Evolutionary conservation across 352 stramenopile species (phyloP), one percentile per base, ranked within the genome.

Genomic region (Phytophthora cryptogea): DNA sequence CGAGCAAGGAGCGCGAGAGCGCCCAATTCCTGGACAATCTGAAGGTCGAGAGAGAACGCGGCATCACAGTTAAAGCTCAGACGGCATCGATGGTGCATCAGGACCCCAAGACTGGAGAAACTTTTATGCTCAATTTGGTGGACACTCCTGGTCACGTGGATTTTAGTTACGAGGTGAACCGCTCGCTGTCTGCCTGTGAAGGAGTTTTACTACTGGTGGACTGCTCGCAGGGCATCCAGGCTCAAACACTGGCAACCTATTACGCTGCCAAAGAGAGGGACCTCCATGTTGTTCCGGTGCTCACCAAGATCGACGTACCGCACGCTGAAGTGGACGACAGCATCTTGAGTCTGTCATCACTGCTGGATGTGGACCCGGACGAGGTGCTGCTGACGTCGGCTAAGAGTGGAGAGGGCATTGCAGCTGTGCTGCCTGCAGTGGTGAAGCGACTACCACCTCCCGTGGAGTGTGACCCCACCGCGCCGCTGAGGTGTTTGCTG

Each of bases 41-140:
- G 35, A 88, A 93, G 68, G 85, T 88, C 3, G 97, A 99, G 74
- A 75, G 94, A 32, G 95, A 99, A 72, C 92, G 97, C 27, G 97
- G 97, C 17, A 99, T 99, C 60, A 99, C 97, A 0, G 97, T 99
- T 14, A 99, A 99, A 76, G 96, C 97, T 5, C 95, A 98, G 50
- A 98, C 96, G 8, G 97, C 96, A 11, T 98, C 92, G 6, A 98
- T 99, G 95, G 70, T 98, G 31, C 98, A 98, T 68, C 56, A 71
- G 11, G 71, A 91, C 64, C 27, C 66, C 3, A 61, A 32, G 33
- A 87, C 45, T 49, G 78, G 64, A 48, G 63, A 78, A 54, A 87
- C 86, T 43, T 99, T 98, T 58, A 73, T 99, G 42, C 72, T 99
- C 0, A 99, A 99, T 68, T 87, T 99, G 39, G 90, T 99, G 17